Evolutionary conservation across 1,139 yeast genomes (phyloP).

Genomic region (Pichia terricola): DNA sequence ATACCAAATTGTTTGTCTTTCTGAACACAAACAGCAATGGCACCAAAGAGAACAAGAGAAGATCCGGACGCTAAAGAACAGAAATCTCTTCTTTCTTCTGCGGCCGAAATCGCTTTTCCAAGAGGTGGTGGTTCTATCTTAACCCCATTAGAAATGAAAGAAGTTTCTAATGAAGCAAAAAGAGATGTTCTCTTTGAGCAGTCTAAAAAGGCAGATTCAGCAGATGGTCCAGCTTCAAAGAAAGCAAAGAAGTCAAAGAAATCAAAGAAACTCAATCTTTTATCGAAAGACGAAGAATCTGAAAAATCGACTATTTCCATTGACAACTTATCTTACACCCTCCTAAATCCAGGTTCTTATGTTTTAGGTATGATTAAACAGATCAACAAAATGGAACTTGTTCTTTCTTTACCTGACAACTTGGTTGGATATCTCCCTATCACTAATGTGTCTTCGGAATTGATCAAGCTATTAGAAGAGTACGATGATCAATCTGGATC

Average conservation of each 20-base stretch:
- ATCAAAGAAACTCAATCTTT: slow-evolving; percentile 21
- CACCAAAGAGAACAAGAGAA: slow-evolving; percentile 24
- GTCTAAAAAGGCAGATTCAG: slow-evolving; percentile 19
- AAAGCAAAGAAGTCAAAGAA: slow-evolving; percentile 21
- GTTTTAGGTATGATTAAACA: slow-evolving; percentile 68
- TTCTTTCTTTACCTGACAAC: slow-evolving; percentile 73
- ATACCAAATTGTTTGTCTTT: too few species aligned
- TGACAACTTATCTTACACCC: slow-evolving; percentile 54
- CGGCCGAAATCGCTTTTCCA: slow-evolving; percentile 72
- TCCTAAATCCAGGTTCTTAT: slow-evolving; percentile 57
- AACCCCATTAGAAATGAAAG: slow-evolving; percentile 85
- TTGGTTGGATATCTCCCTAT: slow-evolving; percentile 74
- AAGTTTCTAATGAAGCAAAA: slow-evolving; percentile 86
- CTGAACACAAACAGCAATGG: too few species aligned
- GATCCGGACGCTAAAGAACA: slow-evolving; percentile 14
- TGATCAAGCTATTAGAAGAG: slow-evolving; percentile 48
- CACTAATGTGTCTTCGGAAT: slow-evolving; percentile 59
- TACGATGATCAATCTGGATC: slow-evolving; percentile 36
- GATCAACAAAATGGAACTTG: slow-evolving; percentile 54
- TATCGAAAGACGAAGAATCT: slow-evolving; percentile 14
- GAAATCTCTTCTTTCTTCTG: slow-evolving; percentile 19
- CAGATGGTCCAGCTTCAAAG: slow-evolving; percentile 27
- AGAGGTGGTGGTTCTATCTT: slow-evolving; percentile 89
- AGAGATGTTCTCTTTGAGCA: slow-evolving; percentile 71
- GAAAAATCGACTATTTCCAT: slow-evolving; percentile 30